Conservation (phyloP, 805 yeast species). For the Saccharomycopsis sp. region DNA sequence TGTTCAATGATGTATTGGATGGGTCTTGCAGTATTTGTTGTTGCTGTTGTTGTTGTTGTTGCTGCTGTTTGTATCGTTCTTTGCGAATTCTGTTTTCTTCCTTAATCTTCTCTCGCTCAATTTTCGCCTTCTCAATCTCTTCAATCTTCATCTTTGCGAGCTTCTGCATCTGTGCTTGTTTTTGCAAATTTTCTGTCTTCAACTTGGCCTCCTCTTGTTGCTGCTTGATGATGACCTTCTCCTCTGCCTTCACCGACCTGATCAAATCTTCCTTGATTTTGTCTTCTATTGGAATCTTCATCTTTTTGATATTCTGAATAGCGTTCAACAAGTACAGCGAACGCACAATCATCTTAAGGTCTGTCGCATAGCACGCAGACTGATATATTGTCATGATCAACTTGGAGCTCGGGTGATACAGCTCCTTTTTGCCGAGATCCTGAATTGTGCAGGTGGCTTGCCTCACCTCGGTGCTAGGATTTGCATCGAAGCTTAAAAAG, state of each 20-base stretch:
- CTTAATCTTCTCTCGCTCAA: neutral
- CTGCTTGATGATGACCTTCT: neutral
- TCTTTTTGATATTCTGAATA: conserved; percentile 32
- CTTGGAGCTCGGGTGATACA: too few species aligned
- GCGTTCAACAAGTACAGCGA: conserved; percentile 46
- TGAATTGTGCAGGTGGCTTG: too few species aligned
- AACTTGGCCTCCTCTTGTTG: neutral
- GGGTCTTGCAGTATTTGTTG: too few species aligned
- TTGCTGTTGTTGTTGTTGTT: too few species aligned
- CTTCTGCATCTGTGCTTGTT: neutral
- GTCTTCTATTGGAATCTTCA: conserved; percentile 22
- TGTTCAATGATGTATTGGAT: too few species aligned
- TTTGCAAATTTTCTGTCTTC: neutral
- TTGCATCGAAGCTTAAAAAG: too few species aligned
- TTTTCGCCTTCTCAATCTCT: neutral
- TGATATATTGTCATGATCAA: conserved; percentile 51
- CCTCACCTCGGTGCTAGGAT: too few species aligned
- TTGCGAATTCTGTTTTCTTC: neutral
- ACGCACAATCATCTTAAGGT: conserved; percentile 52
- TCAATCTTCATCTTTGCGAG: neutral
- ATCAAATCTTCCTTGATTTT: conserved; percentile 17
- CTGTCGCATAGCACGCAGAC: conserved; percentile 51
- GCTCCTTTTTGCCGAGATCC: too few species aligned
- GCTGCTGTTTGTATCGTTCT: neutral
- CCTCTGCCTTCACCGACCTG: conserved; percentile 2